Base-by-base conservation (phyloP, 805 yeast genomes). In the Candida hungchunana region DNA sequence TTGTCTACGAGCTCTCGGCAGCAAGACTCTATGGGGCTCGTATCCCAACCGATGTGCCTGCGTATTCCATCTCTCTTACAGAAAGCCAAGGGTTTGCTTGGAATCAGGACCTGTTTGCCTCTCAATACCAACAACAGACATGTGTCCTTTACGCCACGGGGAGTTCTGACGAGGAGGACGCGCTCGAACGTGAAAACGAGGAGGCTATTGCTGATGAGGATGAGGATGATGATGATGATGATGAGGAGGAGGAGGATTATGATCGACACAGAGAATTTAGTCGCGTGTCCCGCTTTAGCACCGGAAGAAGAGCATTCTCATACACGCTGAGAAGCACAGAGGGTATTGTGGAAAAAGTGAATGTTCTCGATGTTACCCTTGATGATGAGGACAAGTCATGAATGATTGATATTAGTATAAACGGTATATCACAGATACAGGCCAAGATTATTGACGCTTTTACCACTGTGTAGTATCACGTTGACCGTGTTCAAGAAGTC, bases 51-150 rank as follows among this genome's bases (percentile, higher is more conserved):
- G 34, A 36, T 27, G 8, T 43, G 20, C 44, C 70, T 6, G 45
- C 62, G 1, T 66, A 52, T 37, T 62, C 69, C 12, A 64, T 79
- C 24, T 66, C 73, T 12, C 59, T 79, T 26, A 67, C 65, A 17
- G 82, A 80, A 48, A 71, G 81, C 21, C 89, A 82, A 51, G 93
- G 93, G 3, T 82, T 82, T 48, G 58, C 73, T 3, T 82, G 86
- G 75, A 82, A 82, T 53, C 89, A 82, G 51, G 89, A 82, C 48
- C 59, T 81, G 30, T 82, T 81, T 66, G 89, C 87, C 3, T 66
- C 79, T 2, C 78, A 79, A 19, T 78, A 76, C 53, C 84, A 79
- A 50, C 89, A 82, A 39, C 61, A 58, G 29, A 57, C 67, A 31
- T 69, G 68, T 13, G 58, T 63, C 1, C 47, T 63, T 4, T 64